Evolutionary conservation across 2,329 filamentous ascomycete genomes (phyloP), one percentile per base, ranked within the genome.

Genomic region (Verticillium nonalfalfae): DNA sequence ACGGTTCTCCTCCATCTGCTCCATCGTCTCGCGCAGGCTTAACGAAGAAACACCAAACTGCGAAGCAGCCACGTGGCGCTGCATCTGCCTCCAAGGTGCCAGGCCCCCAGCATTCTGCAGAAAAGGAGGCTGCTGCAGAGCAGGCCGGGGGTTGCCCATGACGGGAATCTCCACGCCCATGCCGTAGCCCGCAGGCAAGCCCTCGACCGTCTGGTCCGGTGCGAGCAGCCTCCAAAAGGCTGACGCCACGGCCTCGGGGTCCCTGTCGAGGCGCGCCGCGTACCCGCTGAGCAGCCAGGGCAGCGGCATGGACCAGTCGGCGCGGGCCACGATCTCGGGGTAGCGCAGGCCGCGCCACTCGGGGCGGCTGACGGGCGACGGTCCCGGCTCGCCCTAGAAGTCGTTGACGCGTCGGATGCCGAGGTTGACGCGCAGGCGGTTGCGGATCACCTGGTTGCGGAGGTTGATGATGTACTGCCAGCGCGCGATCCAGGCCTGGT

Each of bases 401-500:
- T n/a, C n/a, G 15, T 54, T n/a, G 33, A 59, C 33, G 31, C 31
- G n/a, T 9, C 26, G 38, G 58, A 59, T 14, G 9, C 52, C 52
- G 35, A 60, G 39, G 14, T 50, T 60, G 21, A 57, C 59, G 7
- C 21, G 14, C 2, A 60, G 52, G 15, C 59, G 59, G 39, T 56
- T 36, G 21, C 50, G n/a, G 35, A 63, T 59, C 6, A 69, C 62
- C 1, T 62, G 58, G 18, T 66, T 59, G 55, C 68, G 67, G 31
- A 68, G 60, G 33, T 63, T 59, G n/a, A 69, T 62, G 36, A 71
- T 63, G 55, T 66, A 67, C 34, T 61, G 57, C 56, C 70, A 69
- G 4, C 67, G 65, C 18, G 54, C 56, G 40, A 64, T 56, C 69
- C 68, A 71, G 34, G 55, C 62, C n/a, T 18, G 10, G 10, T 59